Evolutionary conservation across 306 rosid genomes (phyloP), one percentile per base, ranked within the genome.

Genomic region (Cicer bijugum): DNA sequence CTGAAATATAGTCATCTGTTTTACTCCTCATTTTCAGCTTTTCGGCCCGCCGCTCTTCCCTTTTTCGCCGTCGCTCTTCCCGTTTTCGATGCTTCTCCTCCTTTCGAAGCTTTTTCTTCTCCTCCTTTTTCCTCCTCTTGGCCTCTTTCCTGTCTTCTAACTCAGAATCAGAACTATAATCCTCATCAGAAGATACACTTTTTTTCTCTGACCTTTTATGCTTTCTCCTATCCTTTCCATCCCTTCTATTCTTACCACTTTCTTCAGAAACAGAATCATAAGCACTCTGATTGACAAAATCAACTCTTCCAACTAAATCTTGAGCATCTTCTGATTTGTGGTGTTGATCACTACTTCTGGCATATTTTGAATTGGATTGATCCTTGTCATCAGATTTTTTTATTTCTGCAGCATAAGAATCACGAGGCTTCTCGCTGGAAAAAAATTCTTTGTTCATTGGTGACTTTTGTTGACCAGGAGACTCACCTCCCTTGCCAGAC

Each of bases 11-110:
- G 8, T 82, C 35, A 28, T 4, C 96, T 78, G 85, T 48, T 43
- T 69, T 81, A 71, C 83, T 80, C 90, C 88, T 95, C 80, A 80
- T 67, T 77, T 90, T 95, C 71, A 76, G 86, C 88, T 88, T 95
- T 85, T 79, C 99, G 4, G 88, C 87, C 71, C 84, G 91, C 4
- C 97, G 88, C 52, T 86, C 97, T 72, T 88, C 97, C 84, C 65
- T 91, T 80, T 84, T 86, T 38, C 85, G 96, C 0, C 92, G 85
- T 14, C 88, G 87, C 71, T 91, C 97, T 64, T 89, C 97, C 4
- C 96, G 96, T 48, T 78, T 85, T 65, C 77, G 88, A 35, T 96
- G 97, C 82, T 78, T 91, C 86, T 92, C 90, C 91, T 91, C 97
- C 82, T 90, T 95, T 62, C 96, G 84, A 72, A 80, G 68, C 82